Conservation (phyloP, 306 rosid species). For the Quillaja saponaria region DNA sequence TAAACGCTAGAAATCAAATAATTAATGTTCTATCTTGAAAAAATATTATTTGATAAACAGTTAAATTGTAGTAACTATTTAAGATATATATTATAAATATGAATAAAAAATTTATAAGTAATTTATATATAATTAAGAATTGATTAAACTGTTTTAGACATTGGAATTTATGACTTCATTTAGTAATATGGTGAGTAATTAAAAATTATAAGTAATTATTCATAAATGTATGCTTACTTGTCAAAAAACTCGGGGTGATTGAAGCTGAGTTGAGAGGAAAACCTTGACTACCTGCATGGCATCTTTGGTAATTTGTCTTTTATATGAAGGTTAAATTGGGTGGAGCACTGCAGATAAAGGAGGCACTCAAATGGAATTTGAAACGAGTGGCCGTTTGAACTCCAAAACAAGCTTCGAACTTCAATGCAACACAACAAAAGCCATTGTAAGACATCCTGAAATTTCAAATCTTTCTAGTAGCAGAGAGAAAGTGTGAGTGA, state of each 20-base stretch:
- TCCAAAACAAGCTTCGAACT: slow-evolving; percentile 13
- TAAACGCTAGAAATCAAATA: too few species aligned
- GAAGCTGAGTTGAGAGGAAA: neutral
- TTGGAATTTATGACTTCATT: neutral
- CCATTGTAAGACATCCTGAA: slow-evolving; percentile 37
- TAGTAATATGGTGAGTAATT: neutral
- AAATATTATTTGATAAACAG: too few species aligned
- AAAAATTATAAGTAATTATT: neutral
- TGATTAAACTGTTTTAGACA: too few species aligned
- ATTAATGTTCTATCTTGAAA: too few species aligned
- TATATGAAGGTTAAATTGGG: slow-evolving; percentile 10
- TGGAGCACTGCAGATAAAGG: slow-evolving; percentile 21
- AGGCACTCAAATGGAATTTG: slow-evolving; percentile 37
- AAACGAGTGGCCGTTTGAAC: slow-evolving; percentile 77
- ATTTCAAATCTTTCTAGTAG: neutral
- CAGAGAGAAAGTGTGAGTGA: neutral
- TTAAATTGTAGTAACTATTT: too few species aligned
- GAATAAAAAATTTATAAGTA: too few species aligned
- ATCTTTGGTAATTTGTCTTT: slow-evolving; percentile 16
- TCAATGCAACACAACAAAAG: slow-evolving; percentile 51
- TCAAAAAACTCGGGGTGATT: neutral
- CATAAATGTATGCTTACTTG: too few species aligned
- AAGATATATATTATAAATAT: too few species aligned
- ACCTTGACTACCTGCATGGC: slow-evolving; percentile 23
- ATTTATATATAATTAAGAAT: too few species aligned